Conservation (phyloP, 768 basidiomycete species). For the Tylopilus vinaceipallidus region DNA sequence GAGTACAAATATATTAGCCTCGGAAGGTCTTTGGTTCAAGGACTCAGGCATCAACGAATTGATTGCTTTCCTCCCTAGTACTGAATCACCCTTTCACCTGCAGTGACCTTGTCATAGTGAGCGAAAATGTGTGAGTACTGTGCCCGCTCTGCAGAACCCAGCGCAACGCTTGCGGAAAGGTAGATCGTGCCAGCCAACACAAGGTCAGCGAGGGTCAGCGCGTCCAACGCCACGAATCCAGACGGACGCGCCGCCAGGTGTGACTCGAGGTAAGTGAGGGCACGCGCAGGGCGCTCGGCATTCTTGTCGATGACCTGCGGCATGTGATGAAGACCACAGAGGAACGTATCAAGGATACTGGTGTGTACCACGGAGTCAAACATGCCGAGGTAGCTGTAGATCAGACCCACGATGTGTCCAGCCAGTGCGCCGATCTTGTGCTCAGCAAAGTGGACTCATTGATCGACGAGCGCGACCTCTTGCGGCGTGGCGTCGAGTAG, state of each 20-base stretch:
- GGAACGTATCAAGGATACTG: too few relatives aligned
- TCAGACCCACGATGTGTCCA: neutral
- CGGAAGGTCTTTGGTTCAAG: neutral
- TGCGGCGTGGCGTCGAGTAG: constrained; percentile 10
- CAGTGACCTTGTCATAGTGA: constrained; percentile 19
- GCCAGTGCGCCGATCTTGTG: constrained; percentile 5
- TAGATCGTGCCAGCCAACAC: constrained; percentile 10
- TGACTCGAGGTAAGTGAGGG: constrained; percentile 14
- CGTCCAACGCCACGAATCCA: constrained; percentile 13
- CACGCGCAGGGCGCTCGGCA: neutral
- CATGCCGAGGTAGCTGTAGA: neutral
- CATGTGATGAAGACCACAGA: neutral
- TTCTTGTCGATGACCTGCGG: neutral
- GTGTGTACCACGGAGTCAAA: constrained; percentile 10
- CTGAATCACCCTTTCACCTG: constrained; percentile 7
- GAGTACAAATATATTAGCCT: too few relatives aligned
- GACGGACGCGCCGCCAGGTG: constrained; percentile 6
- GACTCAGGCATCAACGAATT: constrained; percentile 2
- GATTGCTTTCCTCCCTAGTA: constrained; percentile 10
- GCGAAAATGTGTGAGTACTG: constrained; percentile 16
- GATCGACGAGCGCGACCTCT: constrained; percentile 9
- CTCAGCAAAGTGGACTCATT: constrained; percentile 16
- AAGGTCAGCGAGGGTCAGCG: constrained; percentile 19
- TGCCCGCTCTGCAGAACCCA: constrained; percentile 13
- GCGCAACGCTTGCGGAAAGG: neutral